phyloP scores from a whole-genome alignment of 805 yeast species.

The Lachancea nothofagi region DNA sequence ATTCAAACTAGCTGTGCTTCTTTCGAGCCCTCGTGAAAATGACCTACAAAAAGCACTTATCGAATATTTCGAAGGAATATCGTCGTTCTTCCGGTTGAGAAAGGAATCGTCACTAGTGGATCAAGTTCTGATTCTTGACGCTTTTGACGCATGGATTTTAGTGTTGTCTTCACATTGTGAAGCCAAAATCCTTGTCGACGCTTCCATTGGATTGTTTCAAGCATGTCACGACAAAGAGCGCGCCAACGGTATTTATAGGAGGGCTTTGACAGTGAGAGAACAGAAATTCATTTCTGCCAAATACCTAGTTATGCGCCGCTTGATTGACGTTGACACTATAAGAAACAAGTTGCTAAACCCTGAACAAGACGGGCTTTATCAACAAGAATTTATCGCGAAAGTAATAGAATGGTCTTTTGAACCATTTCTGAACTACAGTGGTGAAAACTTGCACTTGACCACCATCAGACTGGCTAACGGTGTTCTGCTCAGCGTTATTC shows the following conservation, averaged over 20 bases:
- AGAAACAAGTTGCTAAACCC: constrained; percentile 12
- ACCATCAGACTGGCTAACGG: constrained; percentile 55
- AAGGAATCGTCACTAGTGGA: constrained; percentile 49
- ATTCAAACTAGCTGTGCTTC: constrained; percentile 37
- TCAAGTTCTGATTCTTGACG: constrained; percentile 58
- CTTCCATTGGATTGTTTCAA: constrained; percentile 16
- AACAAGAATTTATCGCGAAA: constrained; percentile 37
- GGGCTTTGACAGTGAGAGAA: constrained; percentile 25
- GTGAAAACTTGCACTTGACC: constrained; percentile 47
- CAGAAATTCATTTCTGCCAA: constrained; percentile 55
- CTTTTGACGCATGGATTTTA: constrained; percentile 49
- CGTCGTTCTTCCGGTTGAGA: constrained; percentile 42
- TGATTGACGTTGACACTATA: constrained; percentile 38
- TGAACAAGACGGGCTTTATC: constrained; percentile 21
- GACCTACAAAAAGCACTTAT: constrained; percentile 29
- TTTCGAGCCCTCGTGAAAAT: constrained; percentile 19
- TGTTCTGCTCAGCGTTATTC: constrained; percentile 47
- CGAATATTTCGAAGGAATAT: constrained; percentile 32
- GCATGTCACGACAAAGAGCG: constrained; percentile 22
- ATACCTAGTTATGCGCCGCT: constrained; percentile 53
- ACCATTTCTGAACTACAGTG: constrained; percentile 43
- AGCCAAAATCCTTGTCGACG: constrained; percentile 16
- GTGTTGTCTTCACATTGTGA: constrained; percentile 30
- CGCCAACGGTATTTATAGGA: constrained; percentile 8
- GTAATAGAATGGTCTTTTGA: constrained; percentile 55